Base-by-base conservation (phyloP, 352 stramenopile species). In the Phytophthora multivora region DNA sequence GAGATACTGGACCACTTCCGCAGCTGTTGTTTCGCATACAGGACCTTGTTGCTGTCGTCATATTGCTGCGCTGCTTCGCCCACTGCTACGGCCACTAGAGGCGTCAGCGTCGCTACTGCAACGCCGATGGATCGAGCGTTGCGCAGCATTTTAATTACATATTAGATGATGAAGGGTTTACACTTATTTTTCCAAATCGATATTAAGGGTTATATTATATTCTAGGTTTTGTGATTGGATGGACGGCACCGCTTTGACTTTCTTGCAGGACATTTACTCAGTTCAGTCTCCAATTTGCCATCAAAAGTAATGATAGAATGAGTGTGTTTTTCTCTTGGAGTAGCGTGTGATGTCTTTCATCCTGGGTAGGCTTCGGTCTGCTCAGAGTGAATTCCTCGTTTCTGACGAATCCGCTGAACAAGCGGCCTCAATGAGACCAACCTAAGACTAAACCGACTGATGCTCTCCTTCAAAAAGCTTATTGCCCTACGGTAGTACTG, bases 301-400 rank as follows among this genome's bases (percentile, higher is more conserved):
- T 30, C 8, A 9, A 1, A 7, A 28, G 23, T 6, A 13, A 31
- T 4, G 26, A 5, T 25, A 23, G 7, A 33, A 23, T 56, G 13
- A 4, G 0, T n/a, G 26, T 8, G 16, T 63, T 11, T 23, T 25
- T 64, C 43, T 30, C 8, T 13, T 25, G 36, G 62, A 77, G 71
- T 49, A 51, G 77, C 63, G 59, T 55, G 71, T 93, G 84, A 93
- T 93, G 82, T 90, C 54, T 71, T 90, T 93, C 82, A 91, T 80
- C 50, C 73, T 88, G 79, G 30, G 40, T 41, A 33, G 59, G 35
- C 61, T 63, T 68, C 41, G 48, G 63, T 61, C 46, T 69, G 41
- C 38, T 45, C 78, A 89, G 79, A 93, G 84, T 93, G 84, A 93
- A 93, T 93, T 93, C 85, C 85, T 93, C 85, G 85, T 91, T 93